Base-by-base conservation (phyloP, 2,329 filamentous ascomycete species). In the Colletotrichum tamarilloi region DNA sequence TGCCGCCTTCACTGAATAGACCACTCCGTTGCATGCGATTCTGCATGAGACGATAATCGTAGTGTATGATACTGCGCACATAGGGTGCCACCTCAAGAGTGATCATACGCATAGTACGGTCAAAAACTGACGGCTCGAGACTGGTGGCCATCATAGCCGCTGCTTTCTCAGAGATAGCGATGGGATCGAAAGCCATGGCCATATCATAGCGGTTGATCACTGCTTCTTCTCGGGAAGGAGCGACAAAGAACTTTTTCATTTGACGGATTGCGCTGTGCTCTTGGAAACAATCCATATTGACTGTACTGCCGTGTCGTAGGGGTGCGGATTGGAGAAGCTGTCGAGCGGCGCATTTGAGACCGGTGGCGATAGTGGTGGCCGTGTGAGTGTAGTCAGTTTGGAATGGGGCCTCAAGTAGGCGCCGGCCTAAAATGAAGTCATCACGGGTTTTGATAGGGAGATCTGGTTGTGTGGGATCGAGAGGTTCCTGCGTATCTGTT, bases 11-110 rank as follows among this genome's bases (percentile, higher is more conserved):
- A 65, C 89, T 90, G 14, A 94, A 82, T 1, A 95, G 81, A 67
- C 86, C 90, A 75, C 90, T 91, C 22, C 88, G 87, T 53, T 71
- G 73, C 8, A 89, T 80, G 12, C 94, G 89, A 75, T 94, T 90
- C 74, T 90, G 86, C 78, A 95, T 92, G 1, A 97, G 87, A 1
- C 87, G 87, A 24, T 91, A 85, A 77, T 98, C 96, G 79, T 92
- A 93, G 0, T 91, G 87, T 2, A 96, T 91, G 73, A 99, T 98
- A 49, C 89, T 88, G 12, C 97, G 93, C n/a, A 98, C 90, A 80
- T 94, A 98, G 0, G 97, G 97, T 0, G 95, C 95, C 2, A 98
- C 86, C 75, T 99, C 97, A 14, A 92, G 84, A 0, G 90, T 87
- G 38, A 98, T 90, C 24, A 92, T 85, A 0, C 82, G 81, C 77